Evolutionary conservation across 2,329 filamentous ascomycete species (phyloP).

Genomic region (Sarocladiaceae sp.): DNA sequence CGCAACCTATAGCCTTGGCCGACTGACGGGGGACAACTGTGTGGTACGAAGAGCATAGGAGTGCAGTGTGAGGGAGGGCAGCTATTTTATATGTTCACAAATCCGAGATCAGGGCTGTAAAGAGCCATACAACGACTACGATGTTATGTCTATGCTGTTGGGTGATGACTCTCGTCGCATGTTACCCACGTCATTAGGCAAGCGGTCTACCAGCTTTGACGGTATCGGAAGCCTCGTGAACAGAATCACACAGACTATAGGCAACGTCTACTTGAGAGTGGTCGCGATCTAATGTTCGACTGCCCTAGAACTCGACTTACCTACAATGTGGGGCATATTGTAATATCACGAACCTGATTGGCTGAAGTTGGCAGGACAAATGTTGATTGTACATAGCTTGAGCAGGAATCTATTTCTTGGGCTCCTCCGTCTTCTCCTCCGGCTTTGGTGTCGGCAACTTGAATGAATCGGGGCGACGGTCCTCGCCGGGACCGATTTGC

Average conservation of each 20-base stretch:
- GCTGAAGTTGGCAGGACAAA: conserved; percentile 15
- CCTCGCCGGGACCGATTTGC: conserved; percentile 62
- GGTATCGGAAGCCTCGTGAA: too few species aligned
- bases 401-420: conserved; percentile 70
- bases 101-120: background rate
- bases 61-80: background rate
- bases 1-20: too few species aligned
- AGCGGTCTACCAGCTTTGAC: too few species aligned
- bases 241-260: too few species aligned
- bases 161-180: too few species aligned
- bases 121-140: too few species aligned
- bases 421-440: conserved; percentile 84
- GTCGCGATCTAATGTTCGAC: too few species aligned
- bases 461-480: conserved; percentile 81
- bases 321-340: background rate
- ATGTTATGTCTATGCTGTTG: too few species aligned
- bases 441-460: conserved; percentile 95
- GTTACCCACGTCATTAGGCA: too few species aligned
- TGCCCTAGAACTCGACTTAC: too few species aligned
- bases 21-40: background rate
- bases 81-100: background rate
- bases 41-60: background rate
- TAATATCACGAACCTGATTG: conserved; percentile 11
- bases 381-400: conserved; percentile 24
- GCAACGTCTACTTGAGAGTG: too few species aligned